A percentile compares a stretch with the other conserved stretches of the same genome.
phyloP scores from a whole-genome alignment of 441 rosid species.

The Croton laevigatus region DNA sequence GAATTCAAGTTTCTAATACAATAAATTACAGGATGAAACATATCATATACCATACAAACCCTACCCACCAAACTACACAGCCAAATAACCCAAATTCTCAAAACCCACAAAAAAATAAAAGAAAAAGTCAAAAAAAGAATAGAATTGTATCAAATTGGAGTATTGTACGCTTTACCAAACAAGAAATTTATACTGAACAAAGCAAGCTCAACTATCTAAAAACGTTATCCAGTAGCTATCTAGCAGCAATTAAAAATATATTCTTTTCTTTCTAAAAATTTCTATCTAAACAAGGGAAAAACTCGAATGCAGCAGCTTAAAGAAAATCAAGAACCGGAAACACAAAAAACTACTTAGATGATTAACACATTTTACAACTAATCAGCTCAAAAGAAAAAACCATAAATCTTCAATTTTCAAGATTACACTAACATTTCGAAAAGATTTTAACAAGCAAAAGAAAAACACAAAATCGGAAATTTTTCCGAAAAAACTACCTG shows the following conservation, averaged over 20 bases:
- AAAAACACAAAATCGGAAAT: not conserved
- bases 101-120: not conserved
- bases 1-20: not conserved
- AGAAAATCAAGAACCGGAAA: not conserved
- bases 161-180: conserved; percentile 4
- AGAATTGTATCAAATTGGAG: not conserved
- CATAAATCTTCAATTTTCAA: not conserved
- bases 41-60: not conserved
- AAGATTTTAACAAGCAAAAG: not conserved
- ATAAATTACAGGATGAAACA: not conserved
- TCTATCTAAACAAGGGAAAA: not conserved
- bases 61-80: not conserved
- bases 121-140: too few species aligned
- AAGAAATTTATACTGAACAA: too few species aligned
- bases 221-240: not conserved
- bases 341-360: not conserved
- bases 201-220: too few species aligned
- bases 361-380: not conserved
- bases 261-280: not conserved
- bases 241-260: not conserved
- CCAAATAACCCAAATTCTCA: not conserved
- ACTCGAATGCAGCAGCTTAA: not conserved
- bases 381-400: not conserved
- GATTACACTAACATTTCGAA: not conserved
- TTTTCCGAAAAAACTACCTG: not conserved